A percentile compares a stretch with the other conserved stretches of the same genome.
Conservation (phyloP, 768 basidiomycete genomes). For the Sporobolomyces phaffii region DNA sequence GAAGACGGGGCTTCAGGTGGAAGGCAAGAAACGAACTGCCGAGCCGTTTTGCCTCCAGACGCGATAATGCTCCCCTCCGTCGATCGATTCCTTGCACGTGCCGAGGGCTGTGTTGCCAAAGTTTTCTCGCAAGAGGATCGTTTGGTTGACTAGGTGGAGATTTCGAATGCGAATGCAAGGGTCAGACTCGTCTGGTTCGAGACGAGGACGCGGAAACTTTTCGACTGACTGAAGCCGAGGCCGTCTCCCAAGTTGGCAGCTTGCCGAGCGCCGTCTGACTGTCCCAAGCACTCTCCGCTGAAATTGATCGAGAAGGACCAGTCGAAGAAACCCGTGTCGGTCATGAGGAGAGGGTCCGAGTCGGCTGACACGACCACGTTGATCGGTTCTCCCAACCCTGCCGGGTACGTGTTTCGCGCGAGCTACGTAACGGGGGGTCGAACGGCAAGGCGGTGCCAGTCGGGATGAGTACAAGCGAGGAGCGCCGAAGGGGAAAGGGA, state of each 20-base stretch:
- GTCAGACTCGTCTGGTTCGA: too few species aligned
- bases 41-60: conserved; percentile 69
- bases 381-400: conserved; percentile 76
- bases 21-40: conserved; percentile 39
- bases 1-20: too few species aligned
- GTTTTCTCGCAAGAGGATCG: conserved; percentile 72
- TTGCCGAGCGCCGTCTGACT: conserved; percentile 64
- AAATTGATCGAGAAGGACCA: conserved; percentile 60
- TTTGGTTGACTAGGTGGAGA: conserved; percentile 83
- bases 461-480: not conserved
- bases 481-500: not conserved
- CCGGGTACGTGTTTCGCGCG: conserved; percentile 54
- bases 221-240: conserved; percentile 6
- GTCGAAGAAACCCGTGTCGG: conserved; percentile 51
- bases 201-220: too few species aligned
- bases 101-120: conserved; percentile 76
- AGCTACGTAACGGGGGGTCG: conserved; percentile 9
- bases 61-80: conserved; percentile 50
- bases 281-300: conserved; percentile 74
- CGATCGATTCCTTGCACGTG: conserved; percentile 73
- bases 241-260: conserved; percentile 62
- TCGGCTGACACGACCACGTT: conserved; percentile 73
- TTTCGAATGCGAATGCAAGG: too few species aligned
- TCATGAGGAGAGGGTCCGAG: conserved; percentile 61
- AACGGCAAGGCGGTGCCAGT: not conserved